Evolutionary conservation across 202 grass and related monocot species (phyloP).

Genomic region (Setaria viridis): DNA sequence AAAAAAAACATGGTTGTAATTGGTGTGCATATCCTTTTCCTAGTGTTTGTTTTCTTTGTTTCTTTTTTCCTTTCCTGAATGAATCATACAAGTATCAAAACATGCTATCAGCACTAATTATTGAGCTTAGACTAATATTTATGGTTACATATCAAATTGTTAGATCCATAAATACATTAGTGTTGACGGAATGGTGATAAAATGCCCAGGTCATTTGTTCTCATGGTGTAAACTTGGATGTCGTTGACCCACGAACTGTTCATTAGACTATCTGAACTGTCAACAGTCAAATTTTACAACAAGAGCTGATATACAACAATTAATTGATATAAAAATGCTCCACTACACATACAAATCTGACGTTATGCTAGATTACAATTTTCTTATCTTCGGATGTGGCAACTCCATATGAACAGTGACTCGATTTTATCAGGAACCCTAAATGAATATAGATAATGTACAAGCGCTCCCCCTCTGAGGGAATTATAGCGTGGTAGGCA

Average conservation of each 20-base stretch:
- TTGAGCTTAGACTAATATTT: background rate
- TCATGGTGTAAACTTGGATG: background rate
- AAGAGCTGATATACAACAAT: constrained; percentile 57
- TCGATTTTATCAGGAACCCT: constrained; percentile 47
- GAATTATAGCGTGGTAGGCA: constrained; percentile 43
- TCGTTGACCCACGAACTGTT: constrained; percentile 10
- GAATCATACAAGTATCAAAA: background rate
- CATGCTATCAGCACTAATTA: background rate
- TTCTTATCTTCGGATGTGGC: constrained; percentile 45
- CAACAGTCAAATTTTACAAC: constrained; percentile 59
- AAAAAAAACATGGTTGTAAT: background rate
- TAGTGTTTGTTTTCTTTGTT: background rate
- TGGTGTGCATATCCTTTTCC: background rate
- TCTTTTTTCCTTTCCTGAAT: background rate
- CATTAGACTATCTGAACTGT: constrained; percentile 47
- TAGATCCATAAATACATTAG: background rate
- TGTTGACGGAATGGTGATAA: background rate
- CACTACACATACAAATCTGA: constrained; percentile 40
- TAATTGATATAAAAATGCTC: constrained; percentile 35
- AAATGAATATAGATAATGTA: constrained; percentile 65
- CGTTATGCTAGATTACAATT: constrained; percentile 69
- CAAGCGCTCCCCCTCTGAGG: constrained; percentile 45
- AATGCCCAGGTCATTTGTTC: background rate
- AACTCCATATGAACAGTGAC: constrained; percentile 58
- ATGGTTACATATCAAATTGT: background rate